Base-by-base conservation (phyloP, 306 rosid species). In the Gleditsia sinensis region DNA sequence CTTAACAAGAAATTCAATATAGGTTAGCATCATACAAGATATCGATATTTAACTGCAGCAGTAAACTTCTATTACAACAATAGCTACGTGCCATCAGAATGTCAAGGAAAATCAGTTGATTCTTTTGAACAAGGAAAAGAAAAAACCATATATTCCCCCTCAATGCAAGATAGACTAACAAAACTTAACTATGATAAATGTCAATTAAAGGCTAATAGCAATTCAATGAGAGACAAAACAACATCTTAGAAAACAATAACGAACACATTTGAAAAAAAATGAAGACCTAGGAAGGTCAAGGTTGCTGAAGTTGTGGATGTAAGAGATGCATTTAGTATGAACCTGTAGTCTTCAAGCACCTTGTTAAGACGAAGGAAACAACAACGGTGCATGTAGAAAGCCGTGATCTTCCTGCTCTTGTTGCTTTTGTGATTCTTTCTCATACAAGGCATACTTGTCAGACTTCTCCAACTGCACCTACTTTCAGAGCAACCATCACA, bases 381-480 rank as follows among this genome's bases (percentile, higher is more conserved):
- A 53, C 24, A 72, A 69, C 5, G 30, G 74, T n/a, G 89, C 46
- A 67, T 62, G 80, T 75, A 65, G 77, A 45, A 56, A 59, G 78
- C 71, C 73, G n/a, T 68, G 55, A 76, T 77, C 82, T 56, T 78
- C 85, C 77, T 40, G 83, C 65, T 79, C 81, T 46, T 73, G 82
- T 77, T 75, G 85, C 79, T 75, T 83, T 79, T 77, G 74, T 49
- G 83, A 28, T 56, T 82, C 91, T 74, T 78, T 70, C 89, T 91
- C 93, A 82, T 83, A 74, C 43, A 80, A 78, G 62, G 70, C 61
- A 84, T 80, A 83, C 80, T 89, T 88, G 80, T 86, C 90, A 34
- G 96, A 96, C 83, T 86, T 93, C 69, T 83, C 90, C 93, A 95
- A 90, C 95, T 90, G 84, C 82, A 81, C 59, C 74, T 76, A 71